Evolutionary conservation across 805 yeast genomes (phyloP).

Genomic region (Metschnikowia gelsemii): DNA sequence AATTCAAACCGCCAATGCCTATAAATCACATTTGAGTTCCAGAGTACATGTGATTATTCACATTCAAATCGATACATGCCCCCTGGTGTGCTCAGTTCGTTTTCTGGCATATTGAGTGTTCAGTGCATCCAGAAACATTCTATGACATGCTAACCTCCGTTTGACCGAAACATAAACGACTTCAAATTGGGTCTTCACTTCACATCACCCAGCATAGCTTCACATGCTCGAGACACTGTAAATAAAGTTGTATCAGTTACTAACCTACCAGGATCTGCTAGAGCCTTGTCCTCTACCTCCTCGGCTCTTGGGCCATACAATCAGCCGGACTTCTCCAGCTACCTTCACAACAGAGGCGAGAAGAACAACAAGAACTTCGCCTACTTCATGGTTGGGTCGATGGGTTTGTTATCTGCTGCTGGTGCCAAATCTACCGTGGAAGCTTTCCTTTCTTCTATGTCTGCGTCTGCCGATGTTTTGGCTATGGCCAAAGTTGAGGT

Average conservation of each 20-base stretch:
- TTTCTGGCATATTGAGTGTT: no score
- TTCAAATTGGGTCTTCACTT: background rate
- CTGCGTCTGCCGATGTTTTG: slow-evolving; percentile 98
- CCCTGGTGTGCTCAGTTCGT: no score
- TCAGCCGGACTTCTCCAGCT: slow-evolving; percentile 86
- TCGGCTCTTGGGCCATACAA: slow-evolving; percentile 73
- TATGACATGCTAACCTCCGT: no score
- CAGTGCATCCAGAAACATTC: no score
- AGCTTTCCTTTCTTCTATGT: slow-evolving; percentile 86
- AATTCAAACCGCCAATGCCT: no score
- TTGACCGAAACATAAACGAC: no score
- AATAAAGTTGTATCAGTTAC: no score
- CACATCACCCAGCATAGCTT: background rate
- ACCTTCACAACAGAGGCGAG: slow-evolving; percentile 72
- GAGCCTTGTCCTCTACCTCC: slow-evolving; percentile 52
- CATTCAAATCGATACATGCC: no score
- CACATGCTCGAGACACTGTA: no score
- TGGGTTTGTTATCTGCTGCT: slow-evolving; percentile 86
- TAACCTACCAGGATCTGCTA: slow-evolving; percentile 35
- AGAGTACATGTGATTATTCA: no score
- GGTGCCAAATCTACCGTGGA: slow-evolving; percentile 96
- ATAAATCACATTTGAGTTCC: no score
- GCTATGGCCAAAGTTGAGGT: slow-evolving; percentile 99
- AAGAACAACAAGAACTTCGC: slow-evolving; percentile 76
- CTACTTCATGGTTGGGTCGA: slow-evolving; percentile 96